Conservation (phyloP, 306 rosid genomes). For the Ormosia semicastrata region DNA sequence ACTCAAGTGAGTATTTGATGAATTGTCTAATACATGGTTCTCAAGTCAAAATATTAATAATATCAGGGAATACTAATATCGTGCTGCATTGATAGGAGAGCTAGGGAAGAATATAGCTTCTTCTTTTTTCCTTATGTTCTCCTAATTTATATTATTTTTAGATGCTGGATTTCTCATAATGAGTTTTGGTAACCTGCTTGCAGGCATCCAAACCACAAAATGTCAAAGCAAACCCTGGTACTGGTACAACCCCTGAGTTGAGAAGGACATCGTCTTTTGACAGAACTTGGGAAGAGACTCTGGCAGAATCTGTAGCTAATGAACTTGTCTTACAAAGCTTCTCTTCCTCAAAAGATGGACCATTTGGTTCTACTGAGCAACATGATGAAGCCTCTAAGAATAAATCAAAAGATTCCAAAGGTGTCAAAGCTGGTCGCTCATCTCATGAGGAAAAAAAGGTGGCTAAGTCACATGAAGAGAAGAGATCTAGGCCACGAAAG, state of each 20-base stretch:
- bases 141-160: constrained; percentile 6
- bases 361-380: constrained; percentile 64
- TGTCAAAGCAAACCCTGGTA: constrained; percentile 37
- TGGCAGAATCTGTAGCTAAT: constrained; percentile 95
- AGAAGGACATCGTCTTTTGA: constrained; percentile 92
- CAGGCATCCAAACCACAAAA: constrained; percentile 70
- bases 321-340: constrained; percentile 94
- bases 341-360: constrained; percentile 58
- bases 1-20: constrained; percentile 60
- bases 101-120: neutral
- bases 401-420: constrained; percentile 83
- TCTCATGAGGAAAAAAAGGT: constrained; percentile 94
- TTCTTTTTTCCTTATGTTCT: neutral
- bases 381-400: constrained; percentile 71
- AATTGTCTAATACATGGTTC: constrained; percentile 27
- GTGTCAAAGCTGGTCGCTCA: constrained; percentile 73
- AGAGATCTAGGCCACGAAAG: constrained; percentile 88
- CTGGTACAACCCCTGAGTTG: constrained; percentile 59
- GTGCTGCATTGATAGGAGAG: constrained; percentile 23
- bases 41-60: constrained; percentile 18
- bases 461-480: constrained; percentile 75
- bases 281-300: constrained; percentile 93
- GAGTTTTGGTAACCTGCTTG: constrained; percentile 36
- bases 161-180: constrained; percentile 14
- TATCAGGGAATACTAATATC: constrained; percentile 4